Evolutionary conservation across 176 grass and related monocot species (phyloP), one percentile per base, ranked within the genome.

Genomic region (Echinochloa phyllopogon): DNA sequence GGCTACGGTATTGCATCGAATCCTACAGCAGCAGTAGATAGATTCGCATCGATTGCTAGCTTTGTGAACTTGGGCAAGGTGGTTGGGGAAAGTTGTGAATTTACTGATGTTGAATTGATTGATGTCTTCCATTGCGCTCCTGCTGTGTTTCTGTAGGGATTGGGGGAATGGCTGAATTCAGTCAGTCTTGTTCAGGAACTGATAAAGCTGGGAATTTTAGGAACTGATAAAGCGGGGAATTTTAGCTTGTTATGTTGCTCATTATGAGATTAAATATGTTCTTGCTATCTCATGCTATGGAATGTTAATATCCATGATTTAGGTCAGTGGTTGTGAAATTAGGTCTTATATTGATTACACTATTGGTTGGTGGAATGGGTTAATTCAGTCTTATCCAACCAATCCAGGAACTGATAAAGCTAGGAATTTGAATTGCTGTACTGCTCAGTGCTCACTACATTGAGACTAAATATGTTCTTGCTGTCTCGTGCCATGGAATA

Each of bases 1-100:
- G 17, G 77, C 63, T 23, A 65, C 11, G 86, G 89, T 88, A 91
- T 84, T 45, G 9, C 53, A 42, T 69, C 43, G 10, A 65, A 58
- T 69, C 43, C 72, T 48, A 64, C 21, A 24, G 17, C 39, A 3
- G 16, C 24, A 53, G 41, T 88, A 77, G 12, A 55, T 72, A 82
- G 44, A 70, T 77, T 71, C 21, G 4, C 36, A 61, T 53, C 59
- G 2, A 48, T 84, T 51, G 15, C 39, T 84, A 44, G 41, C 59
- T 51, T 20, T 1, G 16, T 83, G 38, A 57, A 24, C 70, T 78
- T 9, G 5, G 48, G 52, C 20, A 57, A 47, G 62, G 10, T 85
- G 42, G 44, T 79, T 65, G 81, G 75, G 37, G 38, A 21, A 58
- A 75, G 27, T 66, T 50, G 71, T 42, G 69, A 80, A 84, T 29